phyloP scores from a whole-genome alignment of 257 asterid species.

The Cynanchum wilfordii region DNA sequence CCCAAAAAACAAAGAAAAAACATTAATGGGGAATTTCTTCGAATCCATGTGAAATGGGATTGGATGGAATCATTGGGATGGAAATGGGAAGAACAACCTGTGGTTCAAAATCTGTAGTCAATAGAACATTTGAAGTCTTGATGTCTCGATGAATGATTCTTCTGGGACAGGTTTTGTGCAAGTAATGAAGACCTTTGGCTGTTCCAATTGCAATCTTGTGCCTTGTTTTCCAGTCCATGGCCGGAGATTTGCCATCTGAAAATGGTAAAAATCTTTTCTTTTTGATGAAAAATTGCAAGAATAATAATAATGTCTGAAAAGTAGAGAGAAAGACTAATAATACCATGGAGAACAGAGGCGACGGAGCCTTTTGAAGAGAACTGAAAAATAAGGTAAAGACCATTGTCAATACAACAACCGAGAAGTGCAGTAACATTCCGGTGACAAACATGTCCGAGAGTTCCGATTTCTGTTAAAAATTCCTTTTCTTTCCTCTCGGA shows the following conservation, averaged over 20 bases:
- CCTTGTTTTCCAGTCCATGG: constrained; percentile 85
- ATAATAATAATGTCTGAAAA: too few species aligned
- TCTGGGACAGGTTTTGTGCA: constrained; percentile 87
- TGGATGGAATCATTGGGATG: too few species aligned
- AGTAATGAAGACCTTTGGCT: constrained; percentile 76
- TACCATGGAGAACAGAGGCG: constrained; percentile 86
- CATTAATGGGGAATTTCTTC: background rate
- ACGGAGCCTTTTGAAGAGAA: constrained; percentile 89
- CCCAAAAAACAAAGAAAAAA: constrained; percentile 11
- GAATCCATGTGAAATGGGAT: background rate
- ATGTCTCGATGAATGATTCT: constrained; percentile 91
- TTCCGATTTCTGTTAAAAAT: constrained; percentile 80
- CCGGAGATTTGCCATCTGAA: constrained; percentile 54
- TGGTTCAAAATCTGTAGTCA: constrained; percentile 74
- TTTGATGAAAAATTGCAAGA: too few species aligned
- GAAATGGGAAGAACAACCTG: constrained; percentile 36
- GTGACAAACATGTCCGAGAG: constrained; percentile 81
- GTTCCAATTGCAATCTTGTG: constrained; percentile 80
- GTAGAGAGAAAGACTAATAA: background rate
- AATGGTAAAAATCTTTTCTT: too few species aligned
- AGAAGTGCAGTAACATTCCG: constrained; percentile 68
- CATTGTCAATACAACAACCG: constrained; percentile 86
- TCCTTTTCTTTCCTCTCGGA: constrained; percentile 81
- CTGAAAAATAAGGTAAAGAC: constrained; percentile 84
- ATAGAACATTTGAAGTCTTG: constrained; percentile 69